These are phyloP conservation scores for Omphalotus guepiniiformis DNA, from an alignment of 768 basidiomycete genomes.

Conservation along the genomic window DNA sequence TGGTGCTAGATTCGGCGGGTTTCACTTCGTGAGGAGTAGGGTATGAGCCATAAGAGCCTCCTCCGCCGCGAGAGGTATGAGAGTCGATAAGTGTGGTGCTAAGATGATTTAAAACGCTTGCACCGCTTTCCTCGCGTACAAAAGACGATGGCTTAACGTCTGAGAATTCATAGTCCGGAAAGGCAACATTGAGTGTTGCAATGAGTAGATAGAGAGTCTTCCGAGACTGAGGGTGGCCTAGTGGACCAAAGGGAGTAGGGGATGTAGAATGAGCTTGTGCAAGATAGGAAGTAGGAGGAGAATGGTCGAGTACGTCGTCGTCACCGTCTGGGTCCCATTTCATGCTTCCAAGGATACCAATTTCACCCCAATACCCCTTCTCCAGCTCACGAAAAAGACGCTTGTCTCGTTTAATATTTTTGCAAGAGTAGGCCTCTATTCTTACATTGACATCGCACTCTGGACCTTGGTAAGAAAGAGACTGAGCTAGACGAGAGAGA, in stretches of 20 bases:
- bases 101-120: constrained; percentile 77
- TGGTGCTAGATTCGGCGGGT: background rate
- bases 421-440: constrained; percentile 97
- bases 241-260: constrained; percentile 86
- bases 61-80: constrained; percentile 51
- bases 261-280: constrained; percentile 66
- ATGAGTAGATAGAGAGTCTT: constrained; percentile 97
- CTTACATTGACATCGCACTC: constrained; percentile 88
- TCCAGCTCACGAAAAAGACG: constrained; percentile 93
- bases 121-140: constrained; percentile 75
- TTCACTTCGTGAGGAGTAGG: constrained; percentile 5
- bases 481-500: constrained; percentile 69
- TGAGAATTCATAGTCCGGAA: constrained; percentile 97
- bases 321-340: constrained; percentile 3
- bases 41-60: constrained; percentile 4
- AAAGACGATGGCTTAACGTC: constrained; percentile 90
- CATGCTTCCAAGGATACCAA: constrained; percentile 2
- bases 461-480: constrained; percentile 80
- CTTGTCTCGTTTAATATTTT: constrained; percentile 96
- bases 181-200: constrained; percentile 94
- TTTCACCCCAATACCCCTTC: constrained; percentile 64
- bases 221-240: constrained; percentile 77
- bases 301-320: constrained; percentile 75
- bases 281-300: constrained; percentile 80
- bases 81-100: constrained; percentile 72